Evolutionary conservation across 768 basidiomycete species (phyloP).

Genomic region (Hysterangium stoloniferum): DNA sequence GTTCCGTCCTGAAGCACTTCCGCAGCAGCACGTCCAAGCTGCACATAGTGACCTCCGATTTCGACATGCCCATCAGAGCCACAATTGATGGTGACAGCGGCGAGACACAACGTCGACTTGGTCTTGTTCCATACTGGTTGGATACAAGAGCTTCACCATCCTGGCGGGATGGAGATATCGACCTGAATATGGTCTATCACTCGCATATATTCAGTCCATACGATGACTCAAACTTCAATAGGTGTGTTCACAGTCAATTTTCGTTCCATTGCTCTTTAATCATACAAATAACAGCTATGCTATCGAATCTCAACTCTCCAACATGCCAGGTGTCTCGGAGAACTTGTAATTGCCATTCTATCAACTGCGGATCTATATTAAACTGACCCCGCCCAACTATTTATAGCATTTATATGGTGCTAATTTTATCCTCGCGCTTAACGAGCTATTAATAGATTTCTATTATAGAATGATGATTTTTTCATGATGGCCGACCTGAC

Average conservation of each 20-base stretch:
- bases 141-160: constrained; percentile 16
- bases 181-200: constrained; percentile 27
- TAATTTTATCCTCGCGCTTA: background rate
- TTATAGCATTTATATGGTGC: constrained; percentile 9
- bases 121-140: constrained; percentile 35
- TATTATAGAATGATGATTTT: constrained; percentile 34
- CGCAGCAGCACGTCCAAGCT: constrained; percentile 21
- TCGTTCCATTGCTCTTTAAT: background rate
- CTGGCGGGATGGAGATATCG: constrained; percentile 23
- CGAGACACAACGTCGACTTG: constrained; percentile 20
- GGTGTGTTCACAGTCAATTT: constrained; percentile 15
- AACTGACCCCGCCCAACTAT: background rate
- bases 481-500: constrained; percentile 26
- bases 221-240: constrained; percentile 25
- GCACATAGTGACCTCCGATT: constrained; percentile 30
- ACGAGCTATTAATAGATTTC: background rate
- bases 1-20: constrained; percentile 27
- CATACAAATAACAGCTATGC: constrained; percentile 24
- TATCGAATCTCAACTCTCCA: constrained; percentile 29
- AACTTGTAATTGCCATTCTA: constrained; percentile 20
- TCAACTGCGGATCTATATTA: no score
- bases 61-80: constrained; percentile 18
- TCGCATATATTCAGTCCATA: constrained; percentile 20
- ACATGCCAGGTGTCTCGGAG: constrained; percentile 25
- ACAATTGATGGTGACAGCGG: constrained; percentile 1